Evolutionary conservation across 768 basidiomycete species (phyloP), one percentile per base, ranked within the genome.

Genomic region (Melanogaster broomeanus): DNA sequence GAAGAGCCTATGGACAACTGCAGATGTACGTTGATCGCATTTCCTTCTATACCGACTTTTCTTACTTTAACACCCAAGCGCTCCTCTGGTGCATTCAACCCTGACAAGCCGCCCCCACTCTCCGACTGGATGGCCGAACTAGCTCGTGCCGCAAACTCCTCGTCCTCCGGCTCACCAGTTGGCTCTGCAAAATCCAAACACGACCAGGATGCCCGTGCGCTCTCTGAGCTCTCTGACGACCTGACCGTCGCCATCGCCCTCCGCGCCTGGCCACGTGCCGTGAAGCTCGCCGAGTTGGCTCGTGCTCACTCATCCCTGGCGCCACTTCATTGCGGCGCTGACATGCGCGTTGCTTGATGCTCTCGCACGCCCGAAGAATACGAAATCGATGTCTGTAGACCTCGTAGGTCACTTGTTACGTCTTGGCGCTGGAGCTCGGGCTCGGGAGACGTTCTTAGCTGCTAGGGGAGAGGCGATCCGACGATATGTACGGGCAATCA

Each of bases 161-260:
- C 63, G 3, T 40, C 65, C 0, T 52, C 63, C 19, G 48, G 22
- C 18, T 18, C 48, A 11, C 71, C 78, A 55, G 64, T 67, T 42
- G 67, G 75, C n/a, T 75, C 76, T 13, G 81, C 81, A 15, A 88
- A 87, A 65, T 87, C 87, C 53, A 87, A 90, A 63, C 77, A 79
- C 0, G 92, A 94, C 56, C 79, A 84, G 43, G 93, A 97, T 67
- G 74, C 84, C 1, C 82, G 87, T n/a, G 97, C 88, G 84, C 81
- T 90, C 11, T 85, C 87, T 40, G 94, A 98, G 48, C 96, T 91
- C 76, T 84, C 89, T 5, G 97, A 99, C 62, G 85, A 95, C 39
- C 71, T 98, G 21, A 90, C 90, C 0, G 93, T 98, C 5, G 84
- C 93, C 1, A 94, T 98, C 51, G 89, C 95, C 1, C 73, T 94